Evolutionary conservation across 2,329 filamentous ascomycete species (phyloP).

Genomic region (Escovopsis sp.): DNA sequence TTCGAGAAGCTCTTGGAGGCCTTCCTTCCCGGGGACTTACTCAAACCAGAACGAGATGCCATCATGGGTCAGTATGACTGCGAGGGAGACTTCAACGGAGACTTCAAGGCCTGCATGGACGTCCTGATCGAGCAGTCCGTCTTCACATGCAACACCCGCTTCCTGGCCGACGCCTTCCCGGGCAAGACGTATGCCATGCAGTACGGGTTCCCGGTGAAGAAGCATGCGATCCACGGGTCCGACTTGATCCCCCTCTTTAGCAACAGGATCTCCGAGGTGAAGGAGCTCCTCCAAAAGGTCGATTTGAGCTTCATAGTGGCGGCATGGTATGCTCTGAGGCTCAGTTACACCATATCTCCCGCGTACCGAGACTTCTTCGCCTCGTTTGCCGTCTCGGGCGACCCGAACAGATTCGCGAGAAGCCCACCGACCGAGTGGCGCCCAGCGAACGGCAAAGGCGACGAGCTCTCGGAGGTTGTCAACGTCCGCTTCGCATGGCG

Average conservation of each 20-base stretch:
- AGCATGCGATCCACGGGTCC: not conserved
- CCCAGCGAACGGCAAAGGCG: not conserved
- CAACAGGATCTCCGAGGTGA: not conserved
- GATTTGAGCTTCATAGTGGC: not conserved
- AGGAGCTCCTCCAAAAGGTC: not conserved
- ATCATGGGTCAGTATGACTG: constrained; percentile 4
- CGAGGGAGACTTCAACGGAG: not conserved
- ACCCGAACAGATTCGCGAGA: no score
- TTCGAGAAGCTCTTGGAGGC: not conserved
- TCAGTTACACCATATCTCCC: no score
- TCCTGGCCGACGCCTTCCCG: constrained; percentile 2
- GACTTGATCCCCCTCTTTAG: not conserved
- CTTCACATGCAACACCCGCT: constrained; percentile 8
- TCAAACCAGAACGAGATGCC: not conserved
- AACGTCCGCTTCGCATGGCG: no score
- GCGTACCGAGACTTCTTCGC: not conserved
- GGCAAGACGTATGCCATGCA: constrained; percentile 5
- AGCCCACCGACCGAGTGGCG: no score
- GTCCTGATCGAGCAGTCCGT: constrained; percentile 1
- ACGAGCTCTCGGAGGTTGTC: no score
- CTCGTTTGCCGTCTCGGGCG: not conserved
- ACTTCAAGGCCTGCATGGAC: not conserved
- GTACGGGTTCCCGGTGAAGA: constrained; percentile 1
- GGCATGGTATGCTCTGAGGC: no score
- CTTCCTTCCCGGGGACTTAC: not conserved